Conservation (phyloP, 1,284 basidiomycete genomes). For the Clitocybe nebularis region DNA sequence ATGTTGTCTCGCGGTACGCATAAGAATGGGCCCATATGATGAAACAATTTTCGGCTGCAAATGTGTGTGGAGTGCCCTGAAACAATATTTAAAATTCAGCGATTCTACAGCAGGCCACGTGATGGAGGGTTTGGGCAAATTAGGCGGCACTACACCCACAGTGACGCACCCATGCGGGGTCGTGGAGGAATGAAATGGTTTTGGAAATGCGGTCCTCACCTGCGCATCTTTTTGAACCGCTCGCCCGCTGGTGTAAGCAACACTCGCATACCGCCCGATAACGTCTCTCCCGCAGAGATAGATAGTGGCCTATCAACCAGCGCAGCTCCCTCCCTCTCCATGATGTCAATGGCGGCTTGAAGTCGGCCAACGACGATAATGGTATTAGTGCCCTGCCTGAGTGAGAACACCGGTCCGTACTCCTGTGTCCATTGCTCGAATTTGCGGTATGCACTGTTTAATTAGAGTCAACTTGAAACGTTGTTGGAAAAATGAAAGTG, state of each 20-base stretch:
- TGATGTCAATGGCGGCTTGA: conserved; percentile 47
- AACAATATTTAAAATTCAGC: background rate
- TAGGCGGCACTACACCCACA: background rate
- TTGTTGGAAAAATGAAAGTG: background rate
- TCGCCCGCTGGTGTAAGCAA: conserved; percentile 40
- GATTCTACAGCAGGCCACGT: background rate
- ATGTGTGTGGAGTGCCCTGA: conserved; percentile 47
- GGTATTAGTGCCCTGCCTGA: conserved; percentile 34
- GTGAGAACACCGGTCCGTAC: conserved; percentile 41
- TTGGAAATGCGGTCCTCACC: conserved; percentile 23
- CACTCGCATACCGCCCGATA: conserved; percentile 44
- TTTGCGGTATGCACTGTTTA: conserved; percentile 36
- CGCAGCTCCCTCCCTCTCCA: conserved; percentile 49
- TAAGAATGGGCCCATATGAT: conserved; percentile 45
- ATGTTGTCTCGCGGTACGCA: conserved; percentile 41
- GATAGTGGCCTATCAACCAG: conserved; percentile 45
- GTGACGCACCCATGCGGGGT: background rate
- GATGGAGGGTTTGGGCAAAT: background rate
- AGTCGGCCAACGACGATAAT: conserved; percentile 38
- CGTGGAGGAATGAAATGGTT: background rate
- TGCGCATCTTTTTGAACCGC: conserved; percentile 42
- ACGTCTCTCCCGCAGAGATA: conserved; percentile 45
- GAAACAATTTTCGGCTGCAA: conserved; percentile 45
- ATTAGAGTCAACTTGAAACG: too few relatives aligned
- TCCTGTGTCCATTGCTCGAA: conserved; percentile 44